Evolutionary conservation across 257 asterid genomes (phyloP), one percentile per base, ranked within the genome.

Genomic region (Catharanthus roseus): DNA sequence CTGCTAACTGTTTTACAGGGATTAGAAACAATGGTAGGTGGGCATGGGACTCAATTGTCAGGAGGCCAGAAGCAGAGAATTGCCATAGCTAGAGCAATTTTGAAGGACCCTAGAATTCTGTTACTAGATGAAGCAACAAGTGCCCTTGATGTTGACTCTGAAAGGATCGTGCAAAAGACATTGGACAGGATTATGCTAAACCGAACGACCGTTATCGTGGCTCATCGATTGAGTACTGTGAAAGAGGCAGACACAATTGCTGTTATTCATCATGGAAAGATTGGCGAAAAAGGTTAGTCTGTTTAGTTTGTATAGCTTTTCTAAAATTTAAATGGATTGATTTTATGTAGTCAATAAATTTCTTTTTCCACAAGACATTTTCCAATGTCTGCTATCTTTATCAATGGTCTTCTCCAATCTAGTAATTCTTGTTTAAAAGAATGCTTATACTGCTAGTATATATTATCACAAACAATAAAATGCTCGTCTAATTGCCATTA

Each of bases 21-120:
- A 7, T 65, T 89, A 54, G 91, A 89, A 55, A 84, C 91, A 39
- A 81, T 66, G 78, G 96, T 89, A 60, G 96, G 96, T 33, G 93
- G 85, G 33, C 96, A 87, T 49, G 96, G 96, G 50, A 83, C 96
- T 68, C 96, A 89, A 79, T 87, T 89, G 62, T 89, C 96, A 21
- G 96, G 96, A 16, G 96, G 96, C 36, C 96, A 89, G 75, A 89
- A 89, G 80, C 96, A 89, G 74, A 83, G 96, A 75, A 78, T 89
- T 18, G 96, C 93, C 55, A 89, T 89, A 69, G 91, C 96, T 60
- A 80, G 96, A 73, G 96, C 96, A 44, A 83, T 89, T 68, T 69
- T 89, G 10, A 89, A 87, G 76, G 86, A 89, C 41, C 96, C 96
- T 3, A 74, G 91, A 68, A 85, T 89, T 56, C 77, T 89, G 51